phyloP scores from a whole-genome alignment of 2,329 filamentous ascomycete species.

The Biscogniauxia marginata region DNA sequence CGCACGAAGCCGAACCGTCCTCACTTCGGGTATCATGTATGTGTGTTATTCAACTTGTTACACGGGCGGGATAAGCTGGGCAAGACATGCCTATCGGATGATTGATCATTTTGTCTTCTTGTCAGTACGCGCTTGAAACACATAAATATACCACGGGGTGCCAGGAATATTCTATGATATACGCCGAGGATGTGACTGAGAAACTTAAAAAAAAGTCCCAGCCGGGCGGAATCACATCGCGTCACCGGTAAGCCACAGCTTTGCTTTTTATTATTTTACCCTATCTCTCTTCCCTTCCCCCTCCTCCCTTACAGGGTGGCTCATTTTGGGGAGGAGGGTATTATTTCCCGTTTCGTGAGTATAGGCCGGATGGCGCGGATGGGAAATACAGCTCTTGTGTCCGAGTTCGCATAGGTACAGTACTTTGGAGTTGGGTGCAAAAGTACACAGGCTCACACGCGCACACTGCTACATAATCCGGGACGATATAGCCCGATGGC shows the following conservation, averaged over 20 bases:
- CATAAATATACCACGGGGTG: neutral
- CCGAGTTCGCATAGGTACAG: neutral
- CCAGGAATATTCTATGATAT: neutral
- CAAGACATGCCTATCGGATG: neutral
- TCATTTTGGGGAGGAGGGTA: neutral
- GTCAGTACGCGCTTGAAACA: neutral
- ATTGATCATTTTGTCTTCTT: neutral
- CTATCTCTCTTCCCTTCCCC: neutral
- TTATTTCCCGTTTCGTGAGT: neutral
- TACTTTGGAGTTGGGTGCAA: neutral
- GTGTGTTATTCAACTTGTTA: neutral
- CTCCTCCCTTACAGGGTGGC: neutral
- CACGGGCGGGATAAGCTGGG: neutral
- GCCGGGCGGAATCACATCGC: neutral
- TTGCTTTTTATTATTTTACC: neutral
- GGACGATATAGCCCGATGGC: neutral
- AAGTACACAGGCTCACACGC: neutral
- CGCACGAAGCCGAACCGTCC: neutral
- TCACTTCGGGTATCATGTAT: neutral
- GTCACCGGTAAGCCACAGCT: neutral
- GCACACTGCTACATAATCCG: neutral
- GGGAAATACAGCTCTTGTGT: too few relatives aligned
- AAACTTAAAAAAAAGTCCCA: neutral
- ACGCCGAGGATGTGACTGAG: neutral
- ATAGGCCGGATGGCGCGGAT: neutral